Evolutionary conservation across 345 rosid genomes (phyloP), one percentile per base, ranked within the genome.

Genomic region (Noccaea bulbosa): DNA sequence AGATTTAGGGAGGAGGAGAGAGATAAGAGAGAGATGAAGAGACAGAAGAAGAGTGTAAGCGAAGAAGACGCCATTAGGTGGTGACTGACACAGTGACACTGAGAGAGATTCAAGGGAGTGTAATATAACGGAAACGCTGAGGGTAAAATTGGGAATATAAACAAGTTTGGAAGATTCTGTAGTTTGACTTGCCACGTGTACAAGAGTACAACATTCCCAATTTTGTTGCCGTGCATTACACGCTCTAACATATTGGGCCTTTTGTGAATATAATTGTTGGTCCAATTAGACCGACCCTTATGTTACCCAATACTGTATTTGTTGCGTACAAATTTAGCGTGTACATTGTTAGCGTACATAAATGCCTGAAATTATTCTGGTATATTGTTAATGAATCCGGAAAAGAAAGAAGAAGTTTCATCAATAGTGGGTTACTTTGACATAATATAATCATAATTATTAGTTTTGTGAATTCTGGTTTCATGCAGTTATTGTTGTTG

Each of bases 21-120:
- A 32, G 59, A 53, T 7, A 53, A 46, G 11, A 39, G 37, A 45
- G 71, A 67, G 48, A 75, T 47, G 54, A 70, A 57, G 65, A 70
- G 50, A 30, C 16, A 58, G 67, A 37, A 58, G 67, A 37, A 8
- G 71, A 77, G 52, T 20, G 77, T 15, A 12, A 67, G 39, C 48
- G 39, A 61, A 45, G 56, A 61, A 45, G 56, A 64, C 50, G 75
- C 55, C 72, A 43, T 74, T 60, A 35, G 41, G 6, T 32, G 20
- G 22, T 37, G 58, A 58, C 0, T 47, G 32, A 6, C 4, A n/a
- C n/a, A 22, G 24, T 8, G 30, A 3, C 37, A 43, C 56, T 11
- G 45, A 27, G 60, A 15, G 6, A 8, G 22, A 20, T 20, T 20
- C 22, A n/a, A 10, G 2, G 8, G 11, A 4, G 37, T 34, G 45